Evolutionary conservation across 257 asterid species (phyloP).

Genomic region (Solanum boliviense): DNA sequence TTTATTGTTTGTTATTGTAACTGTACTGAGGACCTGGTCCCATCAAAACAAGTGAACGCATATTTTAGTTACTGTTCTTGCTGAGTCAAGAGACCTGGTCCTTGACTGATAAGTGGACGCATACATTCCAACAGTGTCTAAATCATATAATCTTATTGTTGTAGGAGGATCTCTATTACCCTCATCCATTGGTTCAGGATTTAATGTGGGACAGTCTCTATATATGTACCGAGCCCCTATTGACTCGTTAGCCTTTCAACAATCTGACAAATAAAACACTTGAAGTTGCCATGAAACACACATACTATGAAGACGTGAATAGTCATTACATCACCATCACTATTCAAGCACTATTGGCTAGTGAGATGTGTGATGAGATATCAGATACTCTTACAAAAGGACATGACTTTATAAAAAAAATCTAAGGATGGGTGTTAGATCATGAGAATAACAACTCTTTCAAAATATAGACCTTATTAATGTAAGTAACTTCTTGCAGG

Average conservation of each 20-base stretch:
- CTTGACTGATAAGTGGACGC: no score
- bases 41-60: no score
- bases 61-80: no score
- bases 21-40: no score
- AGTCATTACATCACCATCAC: slow-evolving; percentile 60
- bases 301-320: slow-evolving; percentile 58
- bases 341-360: slow-evolving; percentile 63
- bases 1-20: no score
- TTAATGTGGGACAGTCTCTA: slow-evolving; percentile 51
- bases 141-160: not conserved
- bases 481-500: slow-evolving; percentile 14
- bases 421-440: slow-evolving; percentile 38
- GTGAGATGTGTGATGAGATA: slow-evolving; percentile 47
- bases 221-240: slow-evolving; percentile 42
- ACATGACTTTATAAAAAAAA: slow-evolving; percentile 49
- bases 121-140: no score
- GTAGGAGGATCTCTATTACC: slow-evolving; percentile 67
- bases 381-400: slow-evolving; percentile 56
- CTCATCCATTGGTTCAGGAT: slow-evolving; percentile 61
- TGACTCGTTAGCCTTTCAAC: slow-evolving; percentile 63
- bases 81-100: no score
- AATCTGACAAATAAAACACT: slow-evolving; percentile 55
- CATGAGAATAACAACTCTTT: not conserved
- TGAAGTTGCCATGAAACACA: slow-evolving; percentile 49
- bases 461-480: not conserved